Conservation (phyloP, 1,284 basidiomycete genomes). For the Sparassis latifolia region DNA sequence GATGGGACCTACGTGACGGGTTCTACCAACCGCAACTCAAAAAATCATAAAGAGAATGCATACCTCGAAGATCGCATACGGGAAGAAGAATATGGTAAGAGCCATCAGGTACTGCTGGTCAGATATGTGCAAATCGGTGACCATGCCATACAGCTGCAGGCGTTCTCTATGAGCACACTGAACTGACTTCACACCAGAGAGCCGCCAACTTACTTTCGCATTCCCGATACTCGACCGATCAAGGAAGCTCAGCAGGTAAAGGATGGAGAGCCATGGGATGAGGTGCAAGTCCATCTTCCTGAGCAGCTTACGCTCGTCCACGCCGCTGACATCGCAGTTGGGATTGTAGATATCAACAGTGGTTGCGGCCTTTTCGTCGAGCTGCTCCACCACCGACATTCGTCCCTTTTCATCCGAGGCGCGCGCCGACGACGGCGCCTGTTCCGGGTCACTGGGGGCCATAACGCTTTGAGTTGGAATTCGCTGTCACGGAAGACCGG, state of each 20-base stretch:
- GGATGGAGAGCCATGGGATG: conserved; percentile 63
- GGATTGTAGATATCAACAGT: conserved; percentile 37
- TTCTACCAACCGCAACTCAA: too few species aligned
- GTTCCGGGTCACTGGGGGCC: too few species aligned
- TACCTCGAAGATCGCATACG: conserved; percentile 59
- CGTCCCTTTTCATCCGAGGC: not conserved
- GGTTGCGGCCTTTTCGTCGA: conserved; percentile 10
- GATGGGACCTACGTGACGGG: conserved; percentile 16
- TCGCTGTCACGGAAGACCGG: too few species aligned
- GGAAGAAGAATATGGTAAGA: conserved; percentile 61
- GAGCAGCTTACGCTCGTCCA: conserved; percentile 58
- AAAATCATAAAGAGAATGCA: conserved; percentile 1
- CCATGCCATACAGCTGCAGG: conserved; percentile 50
- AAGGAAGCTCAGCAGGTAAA: conserved; percentile 70
- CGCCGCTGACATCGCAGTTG: conserved; percentile 43
- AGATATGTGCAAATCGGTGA: conserved; percentile 45
- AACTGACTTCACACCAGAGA: too few species aligned
- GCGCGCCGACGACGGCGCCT: not conserved
- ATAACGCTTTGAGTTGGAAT: too few species aligned
- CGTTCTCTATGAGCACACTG: too few species aligned
- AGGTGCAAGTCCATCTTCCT: conserved; percentile 60
- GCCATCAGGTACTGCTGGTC: conserved; percentile 60
- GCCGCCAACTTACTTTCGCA: conserved; percentile 44
- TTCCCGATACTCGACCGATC: conserved; percentile 83
- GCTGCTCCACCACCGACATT: not conserved